Percentiles rank a stretch among this genome's conserved stretches.
Conservation (phyloP, 148 eudicot genomes). For the Vaccinium corymbosum region DNA sequence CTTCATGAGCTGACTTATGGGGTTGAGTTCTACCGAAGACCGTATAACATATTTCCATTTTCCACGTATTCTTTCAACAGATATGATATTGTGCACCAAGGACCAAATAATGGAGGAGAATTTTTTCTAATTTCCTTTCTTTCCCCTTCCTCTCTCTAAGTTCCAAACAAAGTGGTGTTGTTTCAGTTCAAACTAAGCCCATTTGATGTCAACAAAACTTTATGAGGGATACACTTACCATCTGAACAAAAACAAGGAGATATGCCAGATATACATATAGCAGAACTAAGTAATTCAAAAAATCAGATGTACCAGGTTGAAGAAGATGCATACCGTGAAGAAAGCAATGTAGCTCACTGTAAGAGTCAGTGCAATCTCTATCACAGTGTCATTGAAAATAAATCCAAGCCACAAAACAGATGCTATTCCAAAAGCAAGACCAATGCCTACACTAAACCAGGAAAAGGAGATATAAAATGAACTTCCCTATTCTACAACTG, state of each 20-base stretch:
- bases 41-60: not conserved
- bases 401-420: conserved; percentile 94
- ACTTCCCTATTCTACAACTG: not conserved
- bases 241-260: not conserved
- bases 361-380: conserved; percentile 87
- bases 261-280: not conserved
- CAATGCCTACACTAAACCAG: conserved; percentile 74
- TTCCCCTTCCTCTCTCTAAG: not conserved
- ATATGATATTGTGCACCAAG: not conserved
- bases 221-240: not conserved
- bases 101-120: not conserved
- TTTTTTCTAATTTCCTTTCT: not conserved
- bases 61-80: not conserved
- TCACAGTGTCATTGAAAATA: conserved; percentile 90
- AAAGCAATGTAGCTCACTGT: conserved; percentile 94
- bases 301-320: conserved; percentile 8
- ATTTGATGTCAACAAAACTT: not conserved
- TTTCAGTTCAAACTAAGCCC: not conserved
- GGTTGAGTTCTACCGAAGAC: no score
- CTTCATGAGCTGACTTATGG: no score
- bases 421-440: conserved; percentile 81
- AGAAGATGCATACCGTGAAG: conserved; percentile 67
- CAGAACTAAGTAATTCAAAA: not conserved
- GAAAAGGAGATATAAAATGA: conserved; percentile 5
- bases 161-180: not conserved